Conservation (phyloP, 139 green algal species). For the Closterium sp. region DNA sequence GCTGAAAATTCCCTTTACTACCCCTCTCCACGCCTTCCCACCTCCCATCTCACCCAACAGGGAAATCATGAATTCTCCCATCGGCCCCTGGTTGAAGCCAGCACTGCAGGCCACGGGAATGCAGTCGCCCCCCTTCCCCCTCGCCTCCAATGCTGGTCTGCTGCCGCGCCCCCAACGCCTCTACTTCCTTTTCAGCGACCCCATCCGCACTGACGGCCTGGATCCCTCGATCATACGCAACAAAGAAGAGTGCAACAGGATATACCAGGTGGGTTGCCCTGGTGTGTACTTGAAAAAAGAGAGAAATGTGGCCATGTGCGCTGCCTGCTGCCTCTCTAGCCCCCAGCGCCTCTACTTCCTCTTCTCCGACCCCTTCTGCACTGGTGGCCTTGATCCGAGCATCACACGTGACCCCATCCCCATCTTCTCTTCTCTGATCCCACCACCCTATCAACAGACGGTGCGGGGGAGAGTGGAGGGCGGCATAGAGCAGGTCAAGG, state of each 20-base stretch:
- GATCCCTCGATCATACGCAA: not conserved
- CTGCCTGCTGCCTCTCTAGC: not conserved
- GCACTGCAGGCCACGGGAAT: not conserved
- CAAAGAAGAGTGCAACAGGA: not conserved
- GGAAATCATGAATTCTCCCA: not conserved
- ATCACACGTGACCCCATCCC: not conserved
- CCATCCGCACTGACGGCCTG: not conserved
- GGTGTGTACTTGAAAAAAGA: too few species aligned
- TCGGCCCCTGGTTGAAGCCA: not conserved
- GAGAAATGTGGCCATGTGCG: too few species aligned
- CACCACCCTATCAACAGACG: not conserved
- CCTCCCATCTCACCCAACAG: not conserved
- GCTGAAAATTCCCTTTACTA: not conserved
- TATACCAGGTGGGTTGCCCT: not conserved
- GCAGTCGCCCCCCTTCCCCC: not conserved
- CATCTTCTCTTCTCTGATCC: too few species aligned
- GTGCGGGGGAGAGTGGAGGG: slow-evolving; percentile 1
- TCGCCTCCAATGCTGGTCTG: slow-evolving; percentile 8
- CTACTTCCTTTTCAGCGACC: slow-evolving; percentile 23
- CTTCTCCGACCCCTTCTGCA: not conserved
- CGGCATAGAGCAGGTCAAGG: not conserved
- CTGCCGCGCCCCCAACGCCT: slow-evolving; percentile 26
- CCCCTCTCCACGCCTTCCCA: not conserved
- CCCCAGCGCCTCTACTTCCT: slow-evolving; percentile 35
- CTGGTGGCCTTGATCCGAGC: too few species aligned